Percentiles rank a stretch among this genome's conserved stretches.
phyloP scores from a whole-genome alignment of 2,329 filamentous ascomycete species.

The Trichoderma polysporum region DNA sequence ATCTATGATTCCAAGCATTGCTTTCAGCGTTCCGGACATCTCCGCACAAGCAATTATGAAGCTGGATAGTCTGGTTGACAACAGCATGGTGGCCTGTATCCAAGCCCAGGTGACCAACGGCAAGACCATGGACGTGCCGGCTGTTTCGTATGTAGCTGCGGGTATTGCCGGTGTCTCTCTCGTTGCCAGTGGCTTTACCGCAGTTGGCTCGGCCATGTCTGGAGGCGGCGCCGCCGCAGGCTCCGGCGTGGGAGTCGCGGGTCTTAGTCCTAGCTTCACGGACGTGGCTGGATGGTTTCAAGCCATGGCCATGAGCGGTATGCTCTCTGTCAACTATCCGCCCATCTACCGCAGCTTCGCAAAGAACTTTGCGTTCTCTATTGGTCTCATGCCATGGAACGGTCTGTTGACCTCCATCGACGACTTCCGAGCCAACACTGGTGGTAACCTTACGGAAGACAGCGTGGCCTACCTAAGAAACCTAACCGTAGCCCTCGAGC shows the following conservation, averaged over 20 bases:
- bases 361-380: conserved; percentile 92
- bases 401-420: conserved; percentile 80
- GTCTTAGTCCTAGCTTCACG: conserved; percentile 77
- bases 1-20: conserved; percentile 77
- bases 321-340: conserved; percentile 89
- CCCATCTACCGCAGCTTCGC: conserved; percentile 84
- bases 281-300: conserved; percentile 91
- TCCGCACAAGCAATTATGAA: conserved; percentile 79
- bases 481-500: conserved; percentile 69
- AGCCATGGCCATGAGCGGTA: conserved; percentile 90
- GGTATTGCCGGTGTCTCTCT: conserved; percentile 85
- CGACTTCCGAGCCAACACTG: conserved; percentile 73
- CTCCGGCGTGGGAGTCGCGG: conserved; percentile 57
- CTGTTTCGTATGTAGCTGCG: conserved; percentile 79
- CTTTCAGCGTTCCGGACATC: conserved; percentile 88
- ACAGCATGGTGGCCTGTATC: conserved; percentile 74
- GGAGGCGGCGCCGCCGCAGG: conserved; percentile 48
- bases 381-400: conserved; percentile 80
- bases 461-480: conserved; percentile 75
- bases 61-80: conserved; percentile 61
- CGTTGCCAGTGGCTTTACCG: conserved; percentile 68
- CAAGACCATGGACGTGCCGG: conserved; percentile 72
- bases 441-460: conserved; percentile 81
- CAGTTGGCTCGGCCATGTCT: conserved; percentile 58
- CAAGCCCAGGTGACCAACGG: conserved; percentile 81